A percentile compares a stretch with the other conserved stretches of the same genome.
Evolutionary conservation across 441 rosid species (phyloP).

Genomic region (Pelargonium fulgidum): DNA sequence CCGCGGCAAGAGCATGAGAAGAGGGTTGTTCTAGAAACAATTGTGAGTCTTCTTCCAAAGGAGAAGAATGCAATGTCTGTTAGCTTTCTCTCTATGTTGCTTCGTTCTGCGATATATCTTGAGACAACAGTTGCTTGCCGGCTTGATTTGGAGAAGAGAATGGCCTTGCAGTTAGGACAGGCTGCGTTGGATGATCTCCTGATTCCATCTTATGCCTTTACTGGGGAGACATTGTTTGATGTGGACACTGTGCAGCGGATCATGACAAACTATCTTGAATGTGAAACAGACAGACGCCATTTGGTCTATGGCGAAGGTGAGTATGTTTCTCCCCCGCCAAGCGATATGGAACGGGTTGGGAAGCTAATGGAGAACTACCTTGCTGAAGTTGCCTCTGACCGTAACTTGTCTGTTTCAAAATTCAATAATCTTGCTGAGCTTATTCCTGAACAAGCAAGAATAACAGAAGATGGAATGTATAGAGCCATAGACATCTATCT

Average conservation of each 20-base stretch:
- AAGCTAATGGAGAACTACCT: conserved; percentile 59
- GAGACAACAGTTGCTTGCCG: conserved; percentile 87
- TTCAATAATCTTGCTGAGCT: conserved; percentile 50
- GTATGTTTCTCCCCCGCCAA: conserved; percentile 31
- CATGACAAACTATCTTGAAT: conserved; percentile 48
- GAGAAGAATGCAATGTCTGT: conserved; percentile 61
- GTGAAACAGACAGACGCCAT: conserved; percentile 38
- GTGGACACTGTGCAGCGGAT: conserved; percentile 52
- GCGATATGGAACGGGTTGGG: conserved; percentile 55
- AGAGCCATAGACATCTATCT: conserved; percentile 65
- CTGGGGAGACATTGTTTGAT: conserved; percentile 59
- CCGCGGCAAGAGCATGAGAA: conserved; percentile 74
- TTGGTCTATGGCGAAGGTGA: conserved; percentile 29
- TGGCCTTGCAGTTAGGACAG: conserved; percentile 54
- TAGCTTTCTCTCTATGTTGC: conserved; percentile 64
- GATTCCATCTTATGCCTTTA: conserved; percentile 51
- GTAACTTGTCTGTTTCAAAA: conserved; percentile 38
- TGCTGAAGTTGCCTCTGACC: conserved; percentile 59
- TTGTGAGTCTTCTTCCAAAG: conserved; percentile 60
- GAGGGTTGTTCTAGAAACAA: conserved; percentile 62
- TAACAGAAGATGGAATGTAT: conserved; percentile 65
- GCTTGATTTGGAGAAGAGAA: conserved; percentile 67
- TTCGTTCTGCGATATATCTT: conserved; percentile 50
- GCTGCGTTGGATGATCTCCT: conserved; percentile 61
- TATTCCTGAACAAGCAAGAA: conserved; percentile 53